A percentile compares a stretch with the other conserved stretches of the same genome.
phyloP scores from a whole-genome alignment of 768 basidiomycete genomes.

The Crucibulum laeve region DNA sequence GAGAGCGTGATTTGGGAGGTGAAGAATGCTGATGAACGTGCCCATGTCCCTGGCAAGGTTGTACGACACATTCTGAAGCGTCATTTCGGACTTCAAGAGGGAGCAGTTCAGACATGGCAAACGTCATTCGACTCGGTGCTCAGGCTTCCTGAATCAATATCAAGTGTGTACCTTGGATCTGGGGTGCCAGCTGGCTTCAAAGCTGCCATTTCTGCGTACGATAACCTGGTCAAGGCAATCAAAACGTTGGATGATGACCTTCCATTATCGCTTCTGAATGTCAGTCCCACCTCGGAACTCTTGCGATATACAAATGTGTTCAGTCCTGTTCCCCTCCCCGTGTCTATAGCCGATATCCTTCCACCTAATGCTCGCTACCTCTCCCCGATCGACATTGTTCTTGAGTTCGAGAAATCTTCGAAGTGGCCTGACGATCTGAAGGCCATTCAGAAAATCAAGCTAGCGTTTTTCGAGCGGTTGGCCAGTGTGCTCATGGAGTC shows the following conservation, averaged over 20 bases:
- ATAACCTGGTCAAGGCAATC: conserved; percentile 68
- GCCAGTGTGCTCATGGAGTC: conserved; percentile 58
- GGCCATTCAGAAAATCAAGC: conserved; percentile 91
- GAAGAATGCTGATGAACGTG: conserved; percentile 72
- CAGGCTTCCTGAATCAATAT: conserved; percentile 52
- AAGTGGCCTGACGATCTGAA: conserved; percentile 93
- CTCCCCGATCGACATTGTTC: conserved; percentile 64
- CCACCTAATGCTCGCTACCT: conserved; percentile 62
- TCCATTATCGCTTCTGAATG: conserved; percentile 72
- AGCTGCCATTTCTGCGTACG: conserved; percentile 73
- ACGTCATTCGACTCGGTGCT: conserved; percentile 53
- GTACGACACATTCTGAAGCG: conserved; percentile 67
- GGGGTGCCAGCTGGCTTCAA: conserved; percentile 58
- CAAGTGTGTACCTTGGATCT: conserved; percentile 35
- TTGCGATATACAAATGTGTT: conserved; percentile 85
- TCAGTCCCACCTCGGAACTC: conserved; percentile 68
- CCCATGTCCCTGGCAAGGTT: conserved; percentile 71
- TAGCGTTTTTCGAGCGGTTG: conserved; percentile 85
- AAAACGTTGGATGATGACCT: conserved; percentile 70
- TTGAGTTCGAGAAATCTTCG: conserved; percentile 91
- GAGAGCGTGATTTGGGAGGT: conserved; percentile 99
- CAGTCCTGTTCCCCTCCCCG: conserved; percentile 69
- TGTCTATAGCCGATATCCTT: conserved; percentile 43
- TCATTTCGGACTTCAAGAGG: conserved; percentile 66
- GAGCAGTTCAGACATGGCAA: conserved; percentile 57